Conservation (phyloP, 169 alveolate species). For the Plasmodium ovale region DNA sequence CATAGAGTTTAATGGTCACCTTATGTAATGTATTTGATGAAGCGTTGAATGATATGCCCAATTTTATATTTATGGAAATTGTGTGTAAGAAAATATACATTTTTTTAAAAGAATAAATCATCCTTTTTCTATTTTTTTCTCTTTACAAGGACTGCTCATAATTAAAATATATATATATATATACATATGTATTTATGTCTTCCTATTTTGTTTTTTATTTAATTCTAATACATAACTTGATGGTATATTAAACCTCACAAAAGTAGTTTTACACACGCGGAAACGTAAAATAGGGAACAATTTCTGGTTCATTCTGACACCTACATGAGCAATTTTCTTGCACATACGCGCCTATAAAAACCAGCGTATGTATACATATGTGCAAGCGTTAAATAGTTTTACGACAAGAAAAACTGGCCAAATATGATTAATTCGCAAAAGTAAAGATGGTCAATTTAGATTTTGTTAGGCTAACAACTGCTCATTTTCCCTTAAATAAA, state of each 20-base stretch:
- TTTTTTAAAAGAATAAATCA: neutral
- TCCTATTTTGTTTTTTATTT: neutral
- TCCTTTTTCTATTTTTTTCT: neutral
- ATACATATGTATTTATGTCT: neutral
- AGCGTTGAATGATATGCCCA: neutral
- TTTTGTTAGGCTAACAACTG: neutral
- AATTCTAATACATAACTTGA: neutral
- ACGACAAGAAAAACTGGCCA: neutral
- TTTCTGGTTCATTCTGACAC: too few species aligned
- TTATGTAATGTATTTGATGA: neutral
- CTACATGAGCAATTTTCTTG: neutral
- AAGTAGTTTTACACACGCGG: conserved; percentile 14
- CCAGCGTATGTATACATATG: too few species aligned
- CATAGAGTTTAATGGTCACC: neutral
- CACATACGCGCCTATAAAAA: neutral
- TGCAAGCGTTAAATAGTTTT: too few species aligned
- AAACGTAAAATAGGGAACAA: conserved; percentile 33
- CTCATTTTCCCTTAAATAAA: neutral
- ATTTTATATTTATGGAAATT: neutral
- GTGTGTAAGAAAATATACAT: neutral
- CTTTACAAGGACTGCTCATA: neutral
- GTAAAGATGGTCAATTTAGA: neutral
- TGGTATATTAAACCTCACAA: neutral
- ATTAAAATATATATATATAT: neutral
- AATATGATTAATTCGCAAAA: neutral